phyloP scores from a whole-genome alignment of 108 stramenopile species.

The Aureococcus anophagefferens region DNA sequence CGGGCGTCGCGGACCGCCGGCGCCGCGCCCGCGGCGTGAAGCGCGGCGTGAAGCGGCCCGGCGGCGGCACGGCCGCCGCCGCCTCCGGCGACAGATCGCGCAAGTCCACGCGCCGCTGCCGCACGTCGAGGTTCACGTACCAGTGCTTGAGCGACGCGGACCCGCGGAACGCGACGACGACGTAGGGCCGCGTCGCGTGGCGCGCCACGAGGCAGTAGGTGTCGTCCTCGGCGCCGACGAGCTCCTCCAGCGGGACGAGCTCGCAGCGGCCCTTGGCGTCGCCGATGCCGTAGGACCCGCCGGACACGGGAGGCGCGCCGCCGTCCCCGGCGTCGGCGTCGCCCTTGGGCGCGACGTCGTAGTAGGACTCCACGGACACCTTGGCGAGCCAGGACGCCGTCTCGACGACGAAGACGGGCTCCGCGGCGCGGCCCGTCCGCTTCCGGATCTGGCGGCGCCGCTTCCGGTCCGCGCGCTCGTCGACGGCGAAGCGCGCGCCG shows the following conservation, averaged over 20 bases:
- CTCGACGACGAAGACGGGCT: background rate
- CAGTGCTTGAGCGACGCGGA: background rate
- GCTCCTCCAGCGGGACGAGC: background rate
- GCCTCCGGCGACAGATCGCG: too few relatives aligned
- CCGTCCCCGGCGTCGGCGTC: too few relatives aligned
- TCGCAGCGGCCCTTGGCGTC: background rate
- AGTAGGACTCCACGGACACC: background rate
- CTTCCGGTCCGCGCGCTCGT: background rate
- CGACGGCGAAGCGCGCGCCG: background rate
- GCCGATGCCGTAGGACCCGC: too few relatives aligned
- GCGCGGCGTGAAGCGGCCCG: too few relatives aligned
- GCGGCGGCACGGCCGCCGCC: too few relatives aligned
- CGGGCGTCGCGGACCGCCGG: too few relatives aligned
- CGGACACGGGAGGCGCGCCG: background rate
- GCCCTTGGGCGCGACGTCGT: background rate
- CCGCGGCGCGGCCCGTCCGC: background rate
- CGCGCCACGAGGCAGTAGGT: background rate
- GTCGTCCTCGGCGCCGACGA: background rate
- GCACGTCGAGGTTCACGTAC: background rate
- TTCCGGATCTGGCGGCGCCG: background rate
- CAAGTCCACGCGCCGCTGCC: background rate
- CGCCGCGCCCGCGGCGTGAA: too few relatives aligned
- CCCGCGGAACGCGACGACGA: background rate
- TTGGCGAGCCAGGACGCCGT: background rate
- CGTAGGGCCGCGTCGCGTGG: background rate